These are phyloP conservation scores for Suillus brevipes DNA, from an alignment of 768 basidiomycete genomes.

Conservation along the genomic window DNA sequence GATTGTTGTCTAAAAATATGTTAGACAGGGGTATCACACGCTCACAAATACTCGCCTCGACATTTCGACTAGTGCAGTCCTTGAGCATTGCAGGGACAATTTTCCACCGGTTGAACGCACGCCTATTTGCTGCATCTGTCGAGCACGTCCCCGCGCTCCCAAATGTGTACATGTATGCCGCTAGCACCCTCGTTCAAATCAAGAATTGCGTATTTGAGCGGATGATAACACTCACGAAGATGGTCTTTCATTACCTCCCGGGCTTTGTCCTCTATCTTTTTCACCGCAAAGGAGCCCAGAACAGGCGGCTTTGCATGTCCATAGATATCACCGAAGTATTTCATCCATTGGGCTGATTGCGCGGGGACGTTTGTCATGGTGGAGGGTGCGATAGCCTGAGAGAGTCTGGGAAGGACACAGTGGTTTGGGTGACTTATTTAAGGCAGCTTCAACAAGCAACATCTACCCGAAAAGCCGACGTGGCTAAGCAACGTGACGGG, in stretches of 20 bases:
- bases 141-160: conserved; percentile 73
- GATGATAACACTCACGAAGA: conserved; percentile 40
- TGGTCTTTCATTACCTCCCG: conserved; percentile 60
- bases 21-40: neutral
- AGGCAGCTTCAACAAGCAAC: neutral
- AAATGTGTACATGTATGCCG: conserved; percentile 71
- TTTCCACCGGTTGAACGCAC: conserved; percentile 62
- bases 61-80: conserved; percentile 52
- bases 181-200: conserved; percentile 33
- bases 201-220: neutral
- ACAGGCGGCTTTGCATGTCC: conserved; percentile 17
- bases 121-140: conserved; percentile 68
- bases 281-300: conserved; percentile 60
- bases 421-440: neutral
- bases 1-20: conserved; percentile 55
- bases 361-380: conserved; percentile 20
- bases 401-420: neutral
- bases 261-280: conserved; percentile 68
- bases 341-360: conserved; percentile 27
- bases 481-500: conserved; percentile 37
- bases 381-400: neutral
- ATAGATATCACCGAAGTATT: conserved; percentile 27
- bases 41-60: conserved; percentile 49
- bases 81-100: conserved; percentile 84
- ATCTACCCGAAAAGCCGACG: neutral